A percentile compares a stretch with the other conserved stretches of the same genome.
Conservation (phyloP, 1,284 basidiomycete genomes). For the Cryptococcus sp. region DNA sequence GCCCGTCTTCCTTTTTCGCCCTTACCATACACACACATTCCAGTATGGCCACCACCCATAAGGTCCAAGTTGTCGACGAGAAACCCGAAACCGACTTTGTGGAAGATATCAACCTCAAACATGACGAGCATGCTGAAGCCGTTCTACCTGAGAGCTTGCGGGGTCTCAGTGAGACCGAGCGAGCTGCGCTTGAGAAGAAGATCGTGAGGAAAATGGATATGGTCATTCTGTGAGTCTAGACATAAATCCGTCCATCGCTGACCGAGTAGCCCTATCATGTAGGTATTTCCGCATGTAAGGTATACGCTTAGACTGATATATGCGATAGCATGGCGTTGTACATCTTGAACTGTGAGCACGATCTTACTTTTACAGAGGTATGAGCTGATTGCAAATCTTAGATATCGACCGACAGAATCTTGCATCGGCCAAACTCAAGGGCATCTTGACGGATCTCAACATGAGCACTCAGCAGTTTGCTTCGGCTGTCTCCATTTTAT, state of each 20-base stretch:
- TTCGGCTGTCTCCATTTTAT: conserved; percentile 51
- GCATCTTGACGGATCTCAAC: conserved; percentile 35
- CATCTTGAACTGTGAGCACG: conserved; percentile 33
- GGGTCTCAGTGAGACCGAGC: conserved; percentile 12
- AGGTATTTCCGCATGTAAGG: background rate
- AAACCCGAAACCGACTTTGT: background rate
- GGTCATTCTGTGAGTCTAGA: conserved; percentile 11
- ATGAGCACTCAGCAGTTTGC: conserved; percentile 39
- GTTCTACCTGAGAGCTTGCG: conserved; percentile 15
- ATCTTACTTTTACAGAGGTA: background rate
- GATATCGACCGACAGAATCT: conserved; percentile 36
- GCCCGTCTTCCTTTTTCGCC: too few species aligned
- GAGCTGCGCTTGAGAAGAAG: conserved; percentile 15
- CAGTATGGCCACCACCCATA: too few species aligned
- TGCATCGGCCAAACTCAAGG: conserved; percentile 30
- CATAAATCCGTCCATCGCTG: background rate
- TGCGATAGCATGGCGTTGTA: conserved; percentile 20
- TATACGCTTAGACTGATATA: background rate
- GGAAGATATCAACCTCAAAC: background rate
- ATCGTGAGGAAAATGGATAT: conserved; percentile 27
- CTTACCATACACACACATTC: too few species aligned
- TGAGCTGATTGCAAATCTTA: background rate
- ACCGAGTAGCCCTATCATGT: conserved; percentile 17
- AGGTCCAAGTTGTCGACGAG: background rate
- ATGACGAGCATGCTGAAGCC: conserved; percentile 3